These are phyloP conservation scores for Phytopythium sindhum DNA, from an alignment of 352 stramenopile species.

Conservation along the genomic window DNA sequence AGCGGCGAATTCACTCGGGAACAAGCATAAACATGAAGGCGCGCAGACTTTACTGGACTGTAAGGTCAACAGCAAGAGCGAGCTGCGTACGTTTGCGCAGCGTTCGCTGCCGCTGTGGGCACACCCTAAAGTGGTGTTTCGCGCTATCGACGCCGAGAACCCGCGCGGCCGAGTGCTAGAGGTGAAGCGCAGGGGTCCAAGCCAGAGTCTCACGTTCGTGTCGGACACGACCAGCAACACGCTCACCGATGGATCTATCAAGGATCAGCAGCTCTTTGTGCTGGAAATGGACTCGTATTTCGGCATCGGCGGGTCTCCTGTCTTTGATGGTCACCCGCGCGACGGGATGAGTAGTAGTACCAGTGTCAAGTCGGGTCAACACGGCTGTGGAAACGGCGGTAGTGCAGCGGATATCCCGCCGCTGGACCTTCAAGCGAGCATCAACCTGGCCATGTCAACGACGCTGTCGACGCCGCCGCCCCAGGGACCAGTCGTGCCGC, in stretches of 20 bases:
- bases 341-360: background rate
- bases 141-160: slow-evolving; percentile 43
- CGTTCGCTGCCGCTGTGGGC: slow-evolving; percentile 68
- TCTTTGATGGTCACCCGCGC: slow-evolving; percentile 45
- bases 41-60: slow-evolving; percentile 6
- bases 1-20: background rate
- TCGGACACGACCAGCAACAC: slow-evolving; percentile 17
- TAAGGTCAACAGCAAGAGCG: slow-evolving; percentile 40
- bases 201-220: slow-evolving; percentile 29
- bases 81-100: slow-evolving; percentile 66
- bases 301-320: slow-evolving; percentile 70
- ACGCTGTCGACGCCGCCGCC: slow-evolving; percentile 41
- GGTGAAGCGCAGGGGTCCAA: slow-evolving; percentile 72
- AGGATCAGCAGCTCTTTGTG: slow-evolving; percentile 75
- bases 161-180: slow-evolving; percentile 57
- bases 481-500: slow-evolving; percentile 4
- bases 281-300: slow-evolving; percentile 89
- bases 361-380: background rate
- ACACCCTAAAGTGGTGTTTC: slow-evolving; percentile 72
- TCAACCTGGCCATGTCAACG: slow-evolving; percentile 79
- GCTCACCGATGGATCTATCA: slow-evolving; percentile 22
- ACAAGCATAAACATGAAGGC: background rate
- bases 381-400: background rate
- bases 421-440: slow-evolving; percentile 60
- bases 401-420: slow-evolving; percentile 42